Evolutionary conservation across 2,329 filamentous ascomycete species (phyloP), one percentile per base, ranked within the genome.

Genomic region (Hansfordia pulvinata): DNA sequence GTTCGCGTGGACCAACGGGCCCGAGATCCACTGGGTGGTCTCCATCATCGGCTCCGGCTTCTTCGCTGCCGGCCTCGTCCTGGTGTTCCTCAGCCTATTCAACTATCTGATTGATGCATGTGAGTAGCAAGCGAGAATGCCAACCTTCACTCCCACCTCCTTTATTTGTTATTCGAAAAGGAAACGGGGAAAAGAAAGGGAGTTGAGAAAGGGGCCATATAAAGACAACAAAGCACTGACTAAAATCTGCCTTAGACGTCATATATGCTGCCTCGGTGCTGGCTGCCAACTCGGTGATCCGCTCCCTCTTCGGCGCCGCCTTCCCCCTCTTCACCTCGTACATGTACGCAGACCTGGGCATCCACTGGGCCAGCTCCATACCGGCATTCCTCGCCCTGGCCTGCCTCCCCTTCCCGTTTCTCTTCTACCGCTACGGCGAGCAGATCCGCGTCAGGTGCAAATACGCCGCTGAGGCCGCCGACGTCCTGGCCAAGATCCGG

Each of bases 211-310:
- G n/a, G n/a, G n/a, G n/a, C n/a, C n/a, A n/a, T n/a, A n/a, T n/a
- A n/a, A n/a, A n/a, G n/a, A n/a, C n/a, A n/a, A n/a, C n/a, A n/a
- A n/a, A n/a, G 13, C n/a, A 12, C 20, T 25, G 16, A 29, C 27
- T 9, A 19, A 8, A 3, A 14, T 28, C 3, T 4, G n/a, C 18
- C n/a, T 19, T 23, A 46, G 38, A 83, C 47, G 75, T 76, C 27
- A 77, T 86, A 39, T 88, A 76, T 35, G 80, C 82, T 1, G 80
- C 80, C 1, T 81, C 74, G 0, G 78, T 76, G 0, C 57, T 86
- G 7, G 80, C 81, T 3, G 78, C 77, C 25, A 83, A 67, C 42
- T 58, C 64, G 3, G 62, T 77, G 18, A 47, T 77, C 9, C 61
- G 72, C 33, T 71, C 66, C 0, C 40, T 71, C 10, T 72, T 76